phyloP scores from a whole-genome alignment of 768 basidiomycete genomes.

The Lentinula sp. region DNA sequence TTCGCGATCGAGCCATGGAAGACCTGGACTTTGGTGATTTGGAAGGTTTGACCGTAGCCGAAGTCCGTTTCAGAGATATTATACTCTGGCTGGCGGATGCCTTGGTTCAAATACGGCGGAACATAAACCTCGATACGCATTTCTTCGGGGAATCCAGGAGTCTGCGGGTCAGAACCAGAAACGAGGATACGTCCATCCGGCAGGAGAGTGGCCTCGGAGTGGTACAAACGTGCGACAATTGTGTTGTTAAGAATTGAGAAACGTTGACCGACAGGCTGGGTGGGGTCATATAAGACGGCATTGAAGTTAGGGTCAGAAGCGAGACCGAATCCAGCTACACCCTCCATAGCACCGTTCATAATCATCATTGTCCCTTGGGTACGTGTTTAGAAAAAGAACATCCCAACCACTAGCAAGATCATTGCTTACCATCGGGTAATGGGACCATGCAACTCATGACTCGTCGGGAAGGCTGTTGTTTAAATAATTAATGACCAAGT shows the following conservation, averaged over 20 bases:
- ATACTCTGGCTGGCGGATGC: slow-evolving; percentile 56
- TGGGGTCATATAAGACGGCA: slow-evolving; percentile 68
- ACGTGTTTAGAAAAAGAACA: not conserved
- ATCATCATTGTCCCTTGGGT: slow-evolving; percentile 65
- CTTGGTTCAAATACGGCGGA: slow-evolving; percentile 76
- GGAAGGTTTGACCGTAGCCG: slow-evolving; percentile 47
- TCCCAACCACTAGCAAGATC: slow-evolving; percentile 30
- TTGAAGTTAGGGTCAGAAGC: slow-evolving; percentile 55
- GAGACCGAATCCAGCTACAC: slow-evolving; percentile 70
- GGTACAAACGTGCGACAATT: slow-evolving; percentile 71
- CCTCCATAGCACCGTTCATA: slow-evolving; percentile 66
- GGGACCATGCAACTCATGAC: slow-evolving; percentile 71
- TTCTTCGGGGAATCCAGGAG: slow-evolving; percentile 63
- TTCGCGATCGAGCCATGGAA: slow-evolving; percentile 34
- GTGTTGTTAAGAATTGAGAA: slow-evolving; percentile 63
- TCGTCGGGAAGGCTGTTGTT: slow-evolving; percentile 53
- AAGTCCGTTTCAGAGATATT: slow-evolving; percentile 58
- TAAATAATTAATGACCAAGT: too few relatives aligned
- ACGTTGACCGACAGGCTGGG: slow-evolving; percentile 50
- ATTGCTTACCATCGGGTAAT: slow-evolving; percentile 40
- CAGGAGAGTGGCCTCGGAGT: slow-evolving; percentile 61
- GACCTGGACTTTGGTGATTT: slow-evolving; percentile 42
- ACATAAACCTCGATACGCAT: slow-evolving; percentile 81
- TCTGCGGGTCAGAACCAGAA: slow-evolving; percentile 72
- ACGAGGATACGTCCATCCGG: slow-evolving; percentile 72